Evolutionary conservation across 306 rosid species (phyloP).

Genomic region (Pyrus pyrifolia): DNA sequence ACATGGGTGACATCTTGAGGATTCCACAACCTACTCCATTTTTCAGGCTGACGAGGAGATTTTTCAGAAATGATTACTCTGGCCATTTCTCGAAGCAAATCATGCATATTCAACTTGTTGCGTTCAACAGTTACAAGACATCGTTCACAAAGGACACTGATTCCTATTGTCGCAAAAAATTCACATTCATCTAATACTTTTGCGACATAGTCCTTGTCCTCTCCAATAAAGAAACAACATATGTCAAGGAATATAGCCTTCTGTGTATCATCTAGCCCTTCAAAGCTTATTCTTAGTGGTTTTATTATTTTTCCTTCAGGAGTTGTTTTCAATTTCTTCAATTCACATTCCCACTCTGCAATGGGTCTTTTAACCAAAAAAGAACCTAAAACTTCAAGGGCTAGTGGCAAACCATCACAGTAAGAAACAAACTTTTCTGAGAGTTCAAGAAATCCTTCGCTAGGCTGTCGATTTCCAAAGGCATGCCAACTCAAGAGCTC

Average conservation of each 20-base stretch:
- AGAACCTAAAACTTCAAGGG: slow-evolving; percentile 33
- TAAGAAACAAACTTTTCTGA: slow-evolving; percentile 2
- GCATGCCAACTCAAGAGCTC: slow-evolving; percentile 32
- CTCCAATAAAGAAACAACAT: slow-evolving; percentile 34
- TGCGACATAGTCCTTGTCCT: slow-evolving; percentile 7
- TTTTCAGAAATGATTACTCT: slow-evolving; percentile 24
- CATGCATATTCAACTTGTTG: neutral
- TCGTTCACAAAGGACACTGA: slow-evolving; percentile 17
- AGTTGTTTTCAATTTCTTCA: slow-evolving; percentile 13
- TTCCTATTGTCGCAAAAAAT: slow-evolving; percentile 21
- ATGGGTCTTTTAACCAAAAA: slow-evolving; percentile 6
- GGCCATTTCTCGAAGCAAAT: slow-evolving; percentile 35
- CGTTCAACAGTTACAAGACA: slow-evolving; percentile 18
- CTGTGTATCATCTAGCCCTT: slow-evolving; percentile 1
- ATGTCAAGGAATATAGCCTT: slow-evolving; percentile 35
- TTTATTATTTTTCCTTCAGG: slow-evolving; percentile 19
- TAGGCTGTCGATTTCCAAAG: neutral
- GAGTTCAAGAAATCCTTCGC: neutral
- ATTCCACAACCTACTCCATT: neutral
- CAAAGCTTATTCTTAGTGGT: slow-evolving; percentile 18
- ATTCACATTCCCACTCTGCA: neutral
- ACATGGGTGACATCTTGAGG: neutral
- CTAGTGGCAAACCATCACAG: slow-evolving; percentile 36
- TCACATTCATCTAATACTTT: slow-evolving; percentile 30
- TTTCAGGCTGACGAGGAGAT: slow-evolving; percentile 1